Evolutionary conservation across 768 basidiomycete species (phyloP).

Genomic region (Dictyophora rubrovolvata): DNA sequence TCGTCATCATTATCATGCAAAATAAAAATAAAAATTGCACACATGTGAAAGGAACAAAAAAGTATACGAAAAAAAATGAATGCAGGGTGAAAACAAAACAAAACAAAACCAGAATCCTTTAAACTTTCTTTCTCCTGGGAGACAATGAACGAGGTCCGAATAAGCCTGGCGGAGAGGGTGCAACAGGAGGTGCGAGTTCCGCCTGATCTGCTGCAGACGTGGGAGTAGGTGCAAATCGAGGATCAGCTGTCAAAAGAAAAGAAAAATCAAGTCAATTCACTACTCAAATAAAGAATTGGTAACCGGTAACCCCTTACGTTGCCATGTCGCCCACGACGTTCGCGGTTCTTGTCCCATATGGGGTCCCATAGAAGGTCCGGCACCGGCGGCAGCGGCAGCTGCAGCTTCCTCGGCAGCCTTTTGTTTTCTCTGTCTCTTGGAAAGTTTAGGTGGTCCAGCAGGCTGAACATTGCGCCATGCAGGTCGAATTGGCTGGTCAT

Average conservation of each 20-base stretch:
- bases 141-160: slow-evolving; percentile 71
- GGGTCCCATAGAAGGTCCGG: slow-evolving; percentile 22
- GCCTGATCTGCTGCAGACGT: slow-evolving; percentile 38
- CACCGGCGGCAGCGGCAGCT: background rate
- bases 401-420: slow-evolving; percentile 3
- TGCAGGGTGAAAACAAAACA: background rate
- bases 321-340: slow-evolving; percentile 33
- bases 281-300: background rate
- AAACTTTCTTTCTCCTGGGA: slow-evolving; percentile 12
- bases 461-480: slow-evolving; percentile 63
- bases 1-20: background rate
- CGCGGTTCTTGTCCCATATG: slow-evolving; percentile 45
- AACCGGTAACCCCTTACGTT: too few relatives aligned
- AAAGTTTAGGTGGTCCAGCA: slow-evolving; percentile 34
- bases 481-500: slow-evolving; percentile 42
- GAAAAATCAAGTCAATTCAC: background rate
- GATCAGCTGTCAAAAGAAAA: slow-evolving; percentile 41
- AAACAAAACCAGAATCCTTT: background rate
- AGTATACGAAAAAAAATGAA: background rate
- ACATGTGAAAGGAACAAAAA: background rate
- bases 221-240: slow-evolving; percentile 46
- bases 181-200: slow-evolving; percentile 46
- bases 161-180: slow-evolving; percentile 49
- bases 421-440: slow-evolving; percentile 5
- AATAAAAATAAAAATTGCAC: background rate